Evolutionary conservation across 768 basidiomycete genomes (phyloP).

Genomic region (Serendipita vermifera): DNA sequence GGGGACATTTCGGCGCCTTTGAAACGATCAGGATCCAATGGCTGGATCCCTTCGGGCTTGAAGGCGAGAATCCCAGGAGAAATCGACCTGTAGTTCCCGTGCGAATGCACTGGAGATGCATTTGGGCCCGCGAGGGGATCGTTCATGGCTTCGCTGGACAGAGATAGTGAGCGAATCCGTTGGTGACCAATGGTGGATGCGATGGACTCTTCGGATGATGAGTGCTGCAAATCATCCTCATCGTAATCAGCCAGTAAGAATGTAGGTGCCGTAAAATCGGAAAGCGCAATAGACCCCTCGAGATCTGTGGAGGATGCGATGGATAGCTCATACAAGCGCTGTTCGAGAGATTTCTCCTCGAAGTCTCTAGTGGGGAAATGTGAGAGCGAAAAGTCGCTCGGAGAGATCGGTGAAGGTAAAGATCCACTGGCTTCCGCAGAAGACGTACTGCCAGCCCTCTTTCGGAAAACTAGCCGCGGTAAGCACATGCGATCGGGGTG

Average conservation of each 20-base stretch:
- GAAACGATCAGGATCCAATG: not conserved
- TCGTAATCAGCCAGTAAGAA: not conserved
- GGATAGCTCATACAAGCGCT: not conserved
- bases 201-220: not conserved
- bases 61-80: not conserved
- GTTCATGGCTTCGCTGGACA: not conserved
- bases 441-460: too few relatives aligned
- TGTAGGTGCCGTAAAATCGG: not conserved
- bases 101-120: not conserved
- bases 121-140: not conserved
- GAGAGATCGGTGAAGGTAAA: too few relatives aligned
- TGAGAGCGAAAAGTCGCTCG: too few relatives aligned
- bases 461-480: too few relatives aligned
- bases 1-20: too few relatives aligned
- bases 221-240: constrained; percentile 1
- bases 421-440: too few relatives aligned
- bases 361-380: too few relatives aligned
- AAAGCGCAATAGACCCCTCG: not conserved
- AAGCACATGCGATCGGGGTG: too few relatives aligned
- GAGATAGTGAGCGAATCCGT: not conserved
- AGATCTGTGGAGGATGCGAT: not conserved
- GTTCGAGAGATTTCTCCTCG: too few relatives aligned
- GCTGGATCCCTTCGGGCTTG: not conserved
- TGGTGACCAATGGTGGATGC: not conserved
- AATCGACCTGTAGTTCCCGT: not conserved